Conservation (phyloP, 805 yeast genomes). For the Debaryomyces hansenii region DNA sequence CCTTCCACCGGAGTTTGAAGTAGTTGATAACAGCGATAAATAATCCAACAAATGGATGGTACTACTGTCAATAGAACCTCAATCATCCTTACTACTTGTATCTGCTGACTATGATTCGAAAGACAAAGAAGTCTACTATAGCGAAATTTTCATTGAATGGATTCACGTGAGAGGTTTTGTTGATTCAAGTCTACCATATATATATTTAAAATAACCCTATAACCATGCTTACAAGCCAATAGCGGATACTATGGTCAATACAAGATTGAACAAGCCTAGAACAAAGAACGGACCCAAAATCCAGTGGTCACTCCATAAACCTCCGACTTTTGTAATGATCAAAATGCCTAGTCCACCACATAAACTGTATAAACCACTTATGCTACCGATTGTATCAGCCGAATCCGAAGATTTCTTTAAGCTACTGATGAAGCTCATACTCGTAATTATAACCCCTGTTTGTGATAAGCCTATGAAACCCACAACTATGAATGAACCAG, state of each 20-base stretch:
- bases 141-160: background rate
- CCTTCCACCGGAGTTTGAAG: constrained; percentile 47
- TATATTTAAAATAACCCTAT: background rate
- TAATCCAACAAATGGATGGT: constrained; percentile 39
- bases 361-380: constrained; percentile 68
- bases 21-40: constrained; percentile 37
- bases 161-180: background rate
- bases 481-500: constrained; percentile 40
- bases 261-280: constrained; percentile 40
- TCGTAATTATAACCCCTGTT: constrained; percentile 59
- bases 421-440: constrained; percentile 55
- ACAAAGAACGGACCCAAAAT: constrained; percentile 59
- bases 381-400: constrained; percentile 54
- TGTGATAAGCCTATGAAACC: constrained; percentile 56
- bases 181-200: background rate
- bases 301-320: constrained; percentile 57
- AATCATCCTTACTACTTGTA: constrained; percentile 20
- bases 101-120: background rate
- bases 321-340: constrained; percentile 60
- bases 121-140: background rate
- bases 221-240: background rate
- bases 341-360: constrained; percentile 70
- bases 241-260: constrained; percentile 13
- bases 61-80: constrained; percentile 33
- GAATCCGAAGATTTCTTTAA: constrained; percentile 37